These are phyloP conservation scores for Colletotrichum echinochloae DNA, from an alignment of 2,329 filamentous ascomycete species.

Conservation along the genomic window DNA sequence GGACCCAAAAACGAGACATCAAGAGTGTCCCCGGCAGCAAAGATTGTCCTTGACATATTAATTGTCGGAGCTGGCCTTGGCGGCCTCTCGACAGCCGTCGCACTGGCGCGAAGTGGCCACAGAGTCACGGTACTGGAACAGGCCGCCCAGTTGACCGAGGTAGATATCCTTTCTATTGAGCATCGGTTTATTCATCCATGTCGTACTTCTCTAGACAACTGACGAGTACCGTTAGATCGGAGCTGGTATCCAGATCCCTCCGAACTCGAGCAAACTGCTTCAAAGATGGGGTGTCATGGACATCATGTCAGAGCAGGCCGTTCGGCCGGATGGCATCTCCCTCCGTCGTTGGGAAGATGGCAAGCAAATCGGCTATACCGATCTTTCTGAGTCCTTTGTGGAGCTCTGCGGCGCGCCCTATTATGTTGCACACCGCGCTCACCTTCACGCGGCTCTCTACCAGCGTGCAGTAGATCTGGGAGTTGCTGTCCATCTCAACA, in stretches of 20 bases:
- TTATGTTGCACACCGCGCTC: slow-evolving; percentile 51
- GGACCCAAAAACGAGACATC: background rate
- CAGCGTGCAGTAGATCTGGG: slow-evolving; percentile 45
- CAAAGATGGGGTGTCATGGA: slow-evolving; percentile 42
- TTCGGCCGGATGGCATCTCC: slow-evolving; percentile 41
- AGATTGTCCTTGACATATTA: slow-evolving; percentile 16
- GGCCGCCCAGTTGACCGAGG: slow-evolving; percentile 28
- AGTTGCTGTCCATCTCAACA: slow-evolving; percentile 43
- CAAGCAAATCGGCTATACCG: slow-evolving; percentile 41
- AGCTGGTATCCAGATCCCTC: slow-evolving; percentile 42
- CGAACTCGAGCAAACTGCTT: slow-evolving; percentile 41
- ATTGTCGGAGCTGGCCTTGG: slow-evolving; percentile 40
- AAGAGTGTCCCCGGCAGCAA: background rate
- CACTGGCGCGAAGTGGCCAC: slow-evolving; percentile 32
- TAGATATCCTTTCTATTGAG: background rate
- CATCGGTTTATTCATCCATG: accelerated
- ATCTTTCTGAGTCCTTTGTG: slow-evolving; percentile 44
- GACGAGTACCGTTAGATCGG: slow-evolving; percentile 28
- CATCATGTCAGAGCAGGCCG: slow-evolving; percentile 43
- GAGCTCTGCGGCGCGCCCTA: slow-evolving; percentile 48
- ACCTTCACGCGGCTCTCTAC: slow-evolving; percentile 50
- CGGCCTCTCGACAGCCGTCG: slow-evolving; percentile 38
- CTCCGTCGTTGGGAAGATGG: slow-evolving; percentile 47
- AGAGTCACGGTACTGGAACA: slow-evolving; percentile 39
- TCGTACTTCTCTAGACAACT: background rate